These are phyloP conservation scores for Prunus fruticosa DNA, from an alignment of 306 rosid genomes.

Conservation along the genomic window DNA sequence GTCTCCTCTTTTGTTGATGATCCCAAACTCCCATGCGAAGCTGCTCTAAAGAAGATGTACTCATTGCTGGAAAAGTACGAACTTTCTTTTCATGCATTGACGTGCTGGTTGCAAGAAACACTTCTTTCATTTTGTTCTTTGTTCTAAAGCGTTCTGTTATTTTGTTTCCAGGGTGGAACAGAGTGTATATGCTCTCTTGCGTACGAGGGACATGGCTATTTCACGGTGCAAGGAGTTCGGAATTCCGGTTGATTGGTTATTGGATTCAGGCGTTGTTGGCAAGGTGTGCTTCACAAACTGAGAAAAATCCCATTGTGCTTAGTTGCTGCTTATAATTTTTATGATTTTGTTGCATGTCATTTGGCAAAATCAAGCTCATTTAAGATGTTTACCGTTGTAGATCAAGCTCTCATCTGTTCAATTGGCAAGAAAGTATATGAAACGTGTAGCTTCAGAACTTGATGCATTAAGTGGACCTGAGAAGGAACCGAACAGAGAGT, in stretches of 20 bases:
- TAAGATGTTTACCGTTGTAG: conserved; percentile 35
- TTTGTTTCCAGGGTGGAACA: conserved; percentile 70
- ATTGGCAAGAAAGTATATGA: conserved; percentile 86
- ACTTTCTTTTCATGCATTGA: conserved; percentile 23
- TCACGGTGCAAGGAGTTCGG: conserved; percentile 92
- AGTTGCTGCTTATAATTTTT: background rate
- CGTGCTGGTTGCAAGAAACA: background rate
- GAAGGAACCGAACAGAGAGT: conserved; percentile 85
- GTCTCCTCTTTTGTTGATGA: conserved; percentile 85
- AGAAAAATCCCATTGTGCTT: background rate
- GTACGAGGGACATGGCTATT: conserved; percentile 96
- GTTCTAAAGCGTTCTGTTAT: background rate
- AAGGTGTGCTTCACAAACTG: conserved; percentile 53
- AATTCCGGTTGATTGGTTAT: conserved; percentile 85
- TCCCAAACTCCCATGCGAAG: conserved; percentile 76
- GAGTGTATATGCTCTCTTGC: conserved; percentile 81
- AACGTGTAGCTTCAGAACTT: conserved; percentile 83
- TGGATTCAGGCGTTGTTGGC: conserved; percentile 94
- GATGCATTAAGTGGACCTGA: conserved; percentile 74
- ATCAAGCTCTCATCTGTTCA: conserved; percentile 94
- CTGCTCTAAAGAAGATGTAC: conserved; percentile 93
- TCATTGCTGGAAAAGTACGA: conserved; percentile 93
- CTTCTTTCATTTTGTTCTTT: background rate
- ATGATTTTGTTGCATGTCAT: background rate
- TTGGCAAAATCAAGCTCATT: background rate